Percentiles rank a stretch among this genome's conserved stretches.
Conservation (phyloP, 768 basidiomycete species). For the Ramaria sp. region DNA sequence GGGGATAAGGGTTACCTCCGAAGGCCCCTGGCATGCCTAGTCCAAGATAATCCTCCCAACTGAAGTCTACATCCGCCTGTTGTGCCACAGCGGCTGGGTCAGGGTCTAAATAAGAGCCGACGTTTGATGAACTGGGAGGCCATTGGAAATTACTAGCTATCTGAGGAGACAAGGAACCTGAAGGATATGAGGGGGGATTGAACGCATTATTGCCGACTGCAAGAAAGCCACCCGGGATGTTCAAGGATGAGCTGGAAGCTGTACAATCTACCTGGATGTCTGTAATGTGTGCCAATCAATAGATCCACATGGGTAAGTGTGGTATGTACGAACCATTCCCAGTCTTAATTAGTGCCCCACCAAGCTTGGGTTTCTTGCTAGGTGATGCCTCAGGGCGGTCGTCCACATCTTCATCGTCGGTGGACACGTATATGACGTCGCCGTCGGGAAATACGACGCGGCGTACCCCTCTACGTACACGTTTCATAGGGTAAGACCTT, state of each 20-base stretch:
- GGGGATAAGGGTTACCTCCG: neutral
- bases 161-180: too few species aligned
- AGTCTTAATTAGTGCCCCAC: slow-evolving; percentile 2
- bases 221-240: neutral
- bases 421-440: slow-evolving; percentile 2
- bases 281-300: neutral
- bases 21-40: neutral
- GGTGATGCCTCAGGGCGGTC: neutral
- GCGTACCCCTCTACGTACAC: slow-evolving; percentile 1
- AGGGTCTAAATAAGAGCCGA: neutral
- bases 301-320: neutral
- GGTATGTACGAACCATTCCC: neutral
- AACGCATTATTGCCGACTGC: too few species aligned
- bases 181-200: too few species aligned
- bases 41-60: neutral
- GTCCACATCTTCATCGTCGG: slow-evolving; percentile 8
- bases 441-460: slow-evolving; percentile 1
- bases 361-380: slow-evolving; percentile 1
- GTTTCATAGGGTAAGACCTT: neutral
- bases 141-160: neutral
- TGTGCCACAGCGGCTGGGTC: neutral
- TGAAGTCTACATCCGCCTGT: neutral
- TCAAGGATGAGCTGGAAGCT: neutral
- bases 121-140: neutral
- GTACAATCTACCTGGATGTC: neutral